These are phyloP conservation scores for Fusarium bactridioides DNA, from an alignment of 2,329 filamentous ascomycete genomes.

Conservation along the genomic window DNA sequence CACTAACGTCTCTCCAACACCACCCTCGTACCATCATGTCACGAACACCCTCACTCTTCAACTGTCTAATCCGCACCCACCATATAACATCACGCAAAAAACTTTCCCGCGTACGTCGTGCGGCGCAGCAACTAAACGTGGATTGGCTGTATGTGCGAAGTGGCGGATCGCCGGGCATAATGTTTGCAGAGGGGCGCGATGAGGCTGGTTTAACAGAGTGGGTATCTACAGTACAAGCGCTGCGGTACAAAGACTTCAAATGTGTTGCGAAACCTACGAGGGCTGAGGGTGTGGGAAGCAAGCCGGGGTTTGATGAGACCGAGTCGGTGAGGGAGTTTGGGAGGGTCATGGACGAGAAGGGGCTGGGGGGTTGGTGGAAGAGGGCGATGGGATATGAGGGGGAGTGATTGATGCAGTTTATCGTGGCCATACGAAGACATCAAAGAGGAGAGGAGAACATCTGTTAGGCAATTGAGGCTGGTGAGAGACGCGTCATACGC, in stretches of 20 bases:
- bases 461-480: neutral
- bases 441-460: neutral
- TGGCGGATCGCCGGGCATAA: slow-evolving; percentile 76
- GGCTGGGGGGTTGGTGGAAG: slow-evolving; percentile 72
- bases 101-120: slow-evolving; percentile 65
- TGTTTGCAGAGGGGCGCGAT: slow-evolving; percentile 74
- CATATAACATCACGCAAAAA: slow-evolving; percentile 86
- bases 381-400: slow-evolving; percentile 67
- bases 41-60: slow-evolving; percentile 30
- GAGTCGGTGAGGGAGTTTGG: slow-evolving; percentile 72
- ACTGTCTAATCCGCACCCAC: slow-evolving; percentile 74
- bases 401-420: neutral
- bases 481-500: slow-evolving; percentile 14
- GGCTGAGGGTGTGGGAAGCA: neutral
- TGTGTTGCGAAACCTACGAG: slow-evolving; percentile 57
- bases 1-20: neutral
- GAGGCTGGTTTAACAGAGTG: slow-evolving; percentile 65
- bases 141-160: slow-evolving; percentile 69
- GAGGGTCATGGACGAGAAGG: slow-evolving; percentile 64
- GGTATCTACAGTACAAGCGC: slow-evolving; percentile 69
- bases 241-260: slow-evolving; percentile 78
- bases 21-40: slow-evolving; percentile 22
- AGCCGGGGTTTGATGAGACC: slow-evolving; percentile 61
- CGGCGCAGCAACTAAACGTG: slow-evolving; percentile 65
- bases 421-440: neutral